Percentiles rank a stretch among this genome's conserved stretches.
Evolutionary conservation across 2,329 filamentous ascomycete genomes (phyloP).

Genomic region (Macrophomina pseudophaseolina): DNA sequence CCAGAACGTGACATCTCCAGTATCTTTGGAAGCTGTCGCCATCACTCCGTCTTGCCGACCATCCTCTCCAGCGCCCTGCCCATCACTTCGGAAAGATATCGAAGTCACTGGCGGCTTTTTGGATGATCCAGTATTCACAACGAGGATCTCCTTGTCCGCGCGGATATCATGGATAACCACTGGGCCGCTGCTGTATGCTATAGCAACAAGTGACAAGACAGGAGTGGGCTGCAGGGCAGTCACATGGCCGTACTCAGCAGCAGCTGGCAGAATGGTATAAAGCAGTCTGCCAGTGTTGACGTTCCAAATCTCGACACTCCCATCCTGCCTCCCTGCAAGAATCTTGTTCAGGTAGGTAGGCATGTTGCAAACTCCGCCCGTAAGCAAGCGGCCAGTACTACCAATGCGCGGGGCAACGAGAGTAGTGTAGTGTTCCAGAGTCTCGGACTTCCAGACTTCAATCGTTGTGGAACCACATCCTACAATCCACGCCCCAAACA

Average conservation of each 20-base stretch:
- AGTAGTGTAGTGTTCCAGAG: conserved; percentile 88
- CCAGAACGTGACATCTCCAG: conserved; percentile 93
- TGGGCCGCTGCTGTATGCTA: conserved; percentile 81
- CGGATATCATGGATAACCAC: conserved; percentile 82
- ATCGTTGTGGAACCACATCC: conserved; percentile 76
- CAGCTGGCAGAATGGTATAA: conserved; percentile 83
- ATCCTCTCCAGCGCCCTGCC: conserved; percentile 84
- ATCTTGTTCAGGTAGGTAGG: conserved; percentile 97
- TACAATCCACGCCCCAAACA: conserved; percentile 92
- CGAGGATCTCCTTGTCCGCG: conserved; percentile 74
- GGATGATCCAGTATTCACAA: conserved; percentile 68
- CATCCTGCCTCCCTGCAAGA: conserved; percentile 84
- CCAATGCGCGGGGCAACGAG: conserved; percentile 65
- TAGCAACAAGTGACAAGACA: conserved; percentile 81
- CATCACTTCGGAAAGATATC: conserved; percentile 90
- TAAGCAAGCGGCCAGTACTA: conserved; percentile 70
- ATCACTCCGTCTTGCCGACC: conserved; percentile 85
- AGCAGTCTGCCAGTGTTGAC: conserved; percentile 88
- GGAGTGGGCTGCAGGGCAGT: conserved; percentile 85
- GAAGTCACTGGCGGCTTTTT: conserved; percentile 71
- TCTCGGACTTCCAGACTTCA: conserved; percentile 86
- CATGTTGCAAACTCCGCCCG: conserved; percentile 82
- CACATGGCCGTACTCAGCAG: conserved; percentile 75
- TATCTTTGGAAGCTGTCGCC: conserved; percentile 81
- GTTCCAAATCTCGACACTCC: conserved; percentile 96